Evolutionary conservation across 2,329 filamentous ascomycete genomes (phyloP).

Genomic region (Purpureocillium takamizusanense): DNA sequence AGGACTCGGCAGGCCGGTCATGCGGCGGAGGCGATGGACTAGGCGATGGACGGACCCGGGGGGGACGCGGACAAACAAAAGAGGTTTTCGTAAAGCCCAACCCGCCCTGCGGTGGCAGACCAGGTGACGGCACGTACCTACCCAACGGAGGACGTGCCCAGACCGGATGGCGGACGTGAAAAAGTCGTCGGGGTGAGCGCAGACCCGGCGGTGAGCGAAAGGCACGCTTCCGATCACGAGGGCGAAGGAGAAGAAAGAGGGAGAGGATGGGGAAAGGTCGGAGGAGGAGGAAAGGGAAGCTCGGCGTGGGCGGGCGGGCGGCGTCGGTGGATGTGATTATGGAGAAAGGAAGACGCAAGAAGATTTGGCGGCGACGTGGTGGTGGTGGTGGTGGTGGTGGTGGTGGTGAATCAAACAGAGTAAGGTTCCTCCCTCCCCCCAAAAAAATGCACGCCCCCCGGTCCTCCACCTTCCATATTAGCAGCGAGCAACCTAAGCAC

Average conservation of each 20-base stretch:
- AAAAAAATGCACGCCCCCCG: too few species aligned
- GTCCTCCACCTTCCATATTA: too few species aligned
- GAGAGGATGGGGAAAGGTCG: too few species aligned
- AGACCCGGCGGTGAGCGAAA: background rate
- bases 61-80: constrained; percentile 2
- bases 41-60: background rate
- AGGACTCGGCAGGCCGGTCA: constrained; percentile 16
- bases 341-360: constrained; percentile 9
- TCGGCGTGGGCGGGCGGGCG: too few species aligned
- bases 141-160: constrained; percentile 1
- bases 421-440: too few species aligned
- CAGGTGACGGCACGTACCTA: constrained; percentile 1
- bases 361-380: constrained; percentile 5
- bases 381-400: constrained; percentile 2
- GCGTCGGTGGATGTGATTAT: constrained; percentile 3
- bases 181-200: constrained; percentile 1
- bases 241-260: too few species aligned
- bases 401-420: background rate
- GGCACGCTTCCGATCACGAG: too few species aligned
- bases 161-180: constrained; percentile 1
- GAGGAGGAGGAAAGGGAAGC: too few species aligned
- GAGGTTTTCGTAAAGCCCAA: constrained; percentile 6
- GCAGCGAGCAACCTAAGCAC: too few species aligned
- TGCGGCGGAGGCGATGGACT: constrained; percentile 11
- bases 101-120: constrained; percentile 13